Evolutionary conservation across 23 red algal species (phyloP).

Genomic region (Gracilariopsis chorda): DNA sequence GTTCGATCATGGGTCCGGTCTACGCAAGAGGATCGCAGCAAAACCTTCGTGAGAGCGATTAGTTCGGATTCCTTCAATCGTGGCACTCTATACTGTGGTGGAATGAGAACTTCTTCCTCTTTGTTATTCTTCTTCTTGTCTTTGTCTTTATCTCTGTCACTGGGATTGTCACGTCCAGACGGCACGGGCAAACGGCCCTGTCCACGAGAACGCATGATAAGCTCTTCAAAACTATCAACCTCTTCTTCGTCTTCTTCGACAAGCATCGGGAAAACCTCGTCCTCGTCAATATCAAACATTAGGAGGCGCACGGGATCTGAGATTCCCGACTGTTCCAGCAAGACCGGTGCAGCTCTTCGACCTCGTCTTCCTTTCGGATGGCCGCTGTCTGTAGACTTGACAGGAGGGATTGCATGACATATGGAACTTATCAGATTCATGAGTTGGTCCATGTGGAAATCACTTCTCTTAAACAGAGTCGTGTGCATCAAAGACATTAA

Average conservation of each 20-base stretch:
- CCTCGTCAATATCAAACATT: constrained; percentile 31
- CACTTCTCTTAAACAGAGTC: constrained; percentile 23
- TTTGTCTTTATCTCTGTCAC: not conserved
- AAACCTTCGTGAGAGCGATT: constrained; percentile 24
- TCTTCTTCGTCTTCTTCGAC: constrained; percentile 37
- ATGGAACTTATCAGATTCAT: constrained; percentile 29
- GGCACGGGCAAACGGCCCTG: not conserved
- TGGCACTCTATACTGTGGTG: constrained; percentile 31
- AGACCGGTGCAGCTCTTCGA: not conserved
- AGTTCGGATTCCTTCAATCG: constrained; percentile 31
- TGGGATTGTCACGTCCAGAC: not conserved
- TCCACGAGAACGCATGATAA: not conserved
- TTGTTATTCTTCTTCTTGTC: constrained; percentile 5
- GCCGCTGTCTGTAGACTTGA: not conserved
- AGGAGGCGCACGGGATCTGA: constrained; percentile 4
- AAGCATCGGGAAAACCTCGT: not conserved
- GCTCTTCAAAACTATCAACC: constrained; percentile 8
- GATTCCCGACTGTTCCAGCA: not conserved
- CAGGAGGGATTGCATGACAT: not conserved
- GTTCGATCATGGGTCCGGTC: constrained; percentile 27
- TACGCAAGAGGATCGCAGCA: constrained; percentile 22
- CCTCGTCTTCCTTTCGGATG: not conserved
- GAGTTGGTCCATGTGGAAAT: constrained; percentile 50
- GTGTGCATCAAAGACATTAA: constrained; percentile 20
- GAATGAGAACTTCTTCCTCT: not conserved